phyloP scores from a whole-genome alignment of 495 filamentous ascomycete genomes.

The Lophiotrema nucula region DNA sequence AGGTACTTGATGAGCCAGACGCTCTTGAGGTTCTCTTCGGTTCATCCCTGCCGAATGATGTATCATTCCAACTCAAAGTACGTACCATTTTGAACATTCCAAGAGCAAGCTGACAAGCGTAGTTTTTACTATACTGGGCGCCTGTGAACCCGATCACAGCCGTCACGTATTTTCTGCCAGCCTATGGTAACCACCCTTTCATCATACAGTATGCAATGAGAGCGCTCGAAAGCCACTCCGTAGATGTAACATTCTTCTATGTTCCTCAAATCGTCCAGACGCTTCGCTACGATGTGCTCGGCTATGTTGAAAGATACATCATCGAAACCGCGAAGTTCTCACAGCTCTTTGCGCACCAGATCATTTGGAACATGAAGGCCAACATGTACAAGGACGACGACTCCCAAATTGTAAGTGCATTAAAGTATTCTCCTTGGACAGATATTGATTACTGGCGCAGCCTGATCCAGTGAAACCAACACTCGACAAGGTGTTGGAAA shows the following conservation, averaged over 20 bases:
- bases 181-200: conserved; percentile 91
- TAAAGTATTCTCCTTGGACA: neutral
- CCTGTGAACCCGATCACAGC: conserved; percentile 91
- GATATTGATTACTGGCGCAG: conserved; percentile 41
- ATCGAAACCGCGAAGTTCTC: conserved; percentile 94
- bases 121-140: conserved; percentile 94
- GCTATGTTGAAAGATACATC: conserved; percentile 95
- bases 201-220: conserved; percentile 97
- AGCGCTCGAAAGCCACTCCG: conserved; percentile 84
- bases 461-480: conserved; percentile 91
- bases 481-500: conserved; percentile 83
- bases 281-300: conserved; percentile 89
- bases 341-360: conserved; percentile 96
- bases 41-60: conserved; percentile 68
- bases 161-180: conserved; percentile 86
- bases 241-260: conserved; percentile 98
- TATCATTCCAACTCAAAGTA: conserved; percentile 83
- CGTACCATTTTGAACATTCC: conserved; percentile 9
- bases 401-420: conserved; percentile 67
- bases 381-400: conserved; percentile 98
- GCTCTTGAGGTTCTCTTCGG: conserved; percentile 81
- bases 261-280: conserved; percentile 97
- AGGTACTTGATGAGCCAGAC: conserved; percentile 73
- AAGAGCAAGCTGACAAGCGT: conserved; percentile 46
- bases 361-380: conserved; percentile 99